These are phyloP conservation scores for Leptoxyphium fumago DNA, from an alignment of 2,329 filamentous ascomycete genomes.

Conservation along the genomic window DNA sequence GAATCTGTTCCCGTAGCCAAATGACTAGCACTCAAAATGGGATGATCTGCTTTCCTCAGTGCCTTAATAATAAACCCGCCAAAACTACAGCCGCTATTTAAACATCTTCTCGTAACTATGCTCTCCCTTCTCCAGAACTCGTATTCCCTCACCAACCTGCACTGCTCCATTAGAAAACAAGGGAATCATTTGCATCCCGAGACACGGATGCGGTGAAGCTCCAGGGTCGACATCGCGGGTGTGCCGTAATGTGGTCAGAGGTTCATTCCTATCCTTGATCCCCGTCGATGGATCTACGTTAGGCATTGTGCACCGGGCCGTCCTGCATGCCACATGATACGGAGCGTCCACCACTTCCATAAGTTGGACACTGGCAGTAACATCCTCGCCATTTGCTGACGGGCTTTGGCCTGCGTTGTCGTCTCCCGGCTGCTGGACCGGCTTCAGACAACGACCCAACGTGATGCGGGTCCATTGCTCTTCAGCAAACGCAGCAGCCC, in stretches of 20 bases:
- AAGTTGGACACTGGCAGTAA: slow-evolving; percentile 3
- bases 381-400: background rate
- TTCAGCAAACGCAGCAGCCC: slow-evolving; percentile 50
- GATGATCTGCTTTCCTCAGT: too few species aligned
- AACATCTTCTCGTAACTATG: slow-evolving; percentile 19
- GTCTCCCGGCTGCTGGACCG: background rate
- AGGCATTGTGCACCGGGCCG: slow-evolving; percentile 54
- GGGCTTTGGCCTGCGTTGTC: background rate
- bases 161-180: slow-evolving; percentile 14
- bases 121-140: slow-evolving; percentile 17
- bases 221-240: slow-evolving; percentile 17
- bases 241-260: slow-evolving; percentile 15
- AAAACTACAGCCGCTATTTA: background rate
- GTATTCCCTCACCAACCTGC: slow-evolving; percentile 17
- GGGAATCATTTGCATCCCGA: slow-evolving; percentile 21
- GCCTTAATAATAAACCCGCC: too few species aligned
- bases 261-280: slow-evolving; percentile 21
- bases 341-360: slow-evolving; percentile 21
- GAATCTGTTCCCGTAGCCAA: too few species aligned
- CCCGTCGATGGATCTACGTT: slow-evolving; percentile 52
- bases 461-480: slow-evolving; percentile 52
- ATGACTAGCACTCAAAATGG: too few species aligned
- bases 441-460: slow-evolving; percentile 26
- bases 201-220: slow-evolving; percentile 16
- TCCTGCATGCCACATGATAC: slow-evolving; percentile 46